Conservation (phyloP, 495 filamentous ascomycete species). For the Bathelium albidoporum region DNA sequence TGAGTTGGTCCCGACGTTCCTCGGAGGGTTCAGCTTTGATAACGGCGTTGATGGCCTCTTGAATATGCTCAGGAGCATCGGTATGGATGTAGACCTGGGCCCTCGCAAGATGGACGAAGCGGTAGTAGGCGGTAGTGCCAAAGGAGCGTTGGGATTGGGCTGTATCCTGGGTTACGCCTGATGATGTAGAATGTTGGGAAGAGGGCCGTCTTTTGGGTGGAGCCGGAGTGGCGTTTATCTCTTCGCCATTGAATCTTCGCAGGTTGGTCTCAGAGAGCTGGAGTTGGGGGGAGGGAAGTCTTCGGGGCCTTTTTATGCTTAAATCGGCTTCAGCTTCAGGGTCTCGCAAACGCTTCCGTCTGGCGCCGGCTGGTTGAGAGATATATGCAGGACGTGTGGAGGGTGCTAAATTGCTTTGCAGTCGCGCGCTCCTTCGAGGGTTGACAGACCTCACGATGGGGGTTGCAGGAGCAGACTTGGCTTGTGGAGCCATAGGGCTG, state of each 20-base stretch:
- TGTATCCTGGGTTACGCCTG: background rate
- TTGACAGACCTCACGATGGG: no score
- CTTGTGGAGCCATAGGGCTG: no score
- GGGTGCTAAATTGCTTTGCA: no score
- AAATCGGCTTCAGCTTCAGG: background rate
- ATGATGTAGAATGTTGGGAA: background rate
- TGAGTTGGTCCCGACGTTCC: background rate
- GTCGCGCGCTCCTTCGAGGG: no score
- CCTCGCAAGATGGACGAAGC: background rate
- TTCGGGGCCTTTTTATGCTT: background rate
- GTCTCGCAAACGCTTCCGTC: background rate
- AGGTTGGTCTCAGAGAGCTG: background rate
- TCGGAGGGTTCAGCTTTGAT: background rate
- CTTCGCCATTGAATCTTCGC: background rate
- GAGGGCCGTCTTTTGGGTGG: background rate
- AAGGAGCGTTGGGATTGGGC: background rate
- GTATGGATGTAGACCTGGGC: slow-evolving; percentile 6
- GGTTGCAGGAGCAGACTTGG: no score
- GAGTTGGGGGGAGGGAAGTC: no score
- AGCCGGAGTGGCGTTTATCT: background rate
- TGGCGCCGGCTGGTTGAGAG: no score
- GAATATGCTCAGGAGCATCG: slow-evolving; percentile 6
- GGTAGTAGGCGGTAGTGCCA: background rate
- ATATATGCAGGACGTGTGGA: no score
- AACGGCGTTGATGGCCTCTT: slow-evolving; percentile 5